These are phyloP conservation scores for Malus sylvestris DNA, from an alignment of 306 rosid species.

Conservation along the genomic window DNA sequence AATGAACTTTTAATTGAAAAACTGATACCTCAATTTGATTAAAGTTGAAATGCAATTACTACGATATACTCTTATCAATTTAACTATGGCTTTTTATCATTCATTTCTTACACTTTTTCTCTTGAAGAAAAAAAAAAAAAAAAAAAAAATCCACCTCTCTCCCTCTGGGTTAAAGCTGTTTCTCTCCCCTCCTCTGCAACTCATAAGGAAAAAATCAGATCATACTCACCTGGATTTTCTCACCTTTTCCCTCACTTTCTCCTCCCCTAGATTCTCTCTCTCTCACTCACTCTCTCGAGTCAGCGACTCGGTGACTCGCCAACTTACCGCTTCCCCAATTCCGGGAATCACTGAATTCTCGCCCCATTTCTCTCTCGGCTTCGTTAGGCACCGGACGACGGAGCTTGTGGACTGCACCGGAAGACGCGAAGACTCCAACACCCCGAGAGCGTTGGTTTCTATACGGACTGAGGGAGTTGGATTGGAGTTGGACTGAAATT, in stretches of 20 bases:
- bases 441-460: conserved; percentile 20
- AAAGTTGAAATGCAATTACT: too few species aligned
- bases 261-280: conserved; percentile 29
- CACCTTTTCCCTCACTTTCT: conserved; percentile 53
- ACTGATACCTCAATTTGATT: too few species aligned
- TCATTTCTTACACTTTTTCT: too few species aligned
- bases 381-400: neutral
- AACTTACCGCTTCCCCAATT: conserved; percentile 31
- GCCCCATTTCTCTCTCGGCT: conserved; percentile 1
- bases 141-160: too few species aligned
- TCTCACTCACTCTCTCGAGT: conserved; percentile 13
- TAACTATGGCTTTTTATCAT: too few species aligned
- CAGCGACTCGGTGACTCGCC: conserved; percentile 24
- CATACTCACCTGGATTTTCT: conserved; percentile 51
- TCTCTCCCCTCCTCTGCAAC: conserved; percentile 53
- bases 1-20: too few species aligned
- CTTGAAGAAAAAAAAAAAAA: too few species aligned
- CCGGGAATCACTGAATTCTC: conserved; percentile 34
- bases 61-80: too few species aligned
- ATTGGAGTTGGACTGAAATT: conserved; percentile 15
- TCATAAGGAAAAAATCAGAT: conserved; percentile 45
- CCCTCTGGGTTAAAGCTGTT: neutral
- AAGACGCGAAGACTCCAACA: conserved; percentile 23
- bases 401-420: neutral
- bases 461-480: conserved; percentile 22